Evolutionary conservation across 306 rosid genomes (phyloP).

Genomic region (Dalbergia cultrata): DNA sequence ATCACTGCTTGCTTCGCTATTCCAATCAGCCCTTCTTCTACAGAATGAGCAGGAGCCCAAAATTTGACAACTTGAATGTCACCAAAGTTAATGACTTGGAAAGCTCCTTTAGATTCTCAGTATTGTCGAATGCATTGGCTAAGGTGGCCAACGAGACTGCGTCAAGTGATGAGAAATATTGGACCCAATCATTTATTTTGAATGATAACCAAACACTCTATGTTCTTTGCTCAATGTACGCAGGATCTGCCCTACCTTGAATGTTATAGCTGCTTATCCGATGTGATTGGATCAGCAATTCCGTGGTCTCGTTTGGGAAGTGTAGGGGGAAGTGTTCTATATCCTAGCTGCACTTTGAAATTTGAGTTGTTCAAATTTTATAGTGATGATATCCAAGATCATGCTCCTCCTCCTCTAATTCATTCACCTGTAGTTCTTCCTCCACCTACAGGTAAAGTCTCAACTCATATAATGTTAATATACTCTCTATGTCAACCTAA

Average conservation of each 20-base stretch:
- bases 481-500: too few species aligned
- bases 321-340: too few species aligned
- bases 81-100: not conserved
- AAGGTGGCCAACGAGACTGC: not conserved
- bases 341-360: too few species aligned
- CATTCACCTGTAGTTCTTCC: too few species aligned
- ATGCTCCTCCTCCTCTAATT: too few species aligned
- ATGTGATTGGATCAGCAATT: too few species aligned
- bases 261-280: not conserved
- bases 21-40: constrained; percentile 14
- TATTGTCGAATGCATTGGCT: not conserved
- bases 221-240: not conserved
- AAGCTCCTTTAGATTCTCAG: not conserved
- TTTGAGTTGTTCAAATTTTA: too few species aligned
- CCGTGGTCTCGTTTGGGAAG: too few species aligned
- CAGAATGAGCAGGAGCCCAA: not conserved
- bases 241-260: not conserved
- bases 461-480: too few species aligned
- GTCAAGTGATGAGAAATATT: not conserved
- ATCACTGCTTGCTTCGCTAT: constrained; percentile 39
- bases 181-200: not conserved
- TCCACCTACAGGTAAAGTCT: too few species aligned
- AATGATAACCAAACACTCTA: not conserved
- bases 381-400: too few species aligned
- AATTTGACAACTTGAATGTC: constrained; percentile 1